phyloP scores from a whole-genome alignment of 2,329 filamentous ascomycete species.

The Elsinoe australis region DNA sequence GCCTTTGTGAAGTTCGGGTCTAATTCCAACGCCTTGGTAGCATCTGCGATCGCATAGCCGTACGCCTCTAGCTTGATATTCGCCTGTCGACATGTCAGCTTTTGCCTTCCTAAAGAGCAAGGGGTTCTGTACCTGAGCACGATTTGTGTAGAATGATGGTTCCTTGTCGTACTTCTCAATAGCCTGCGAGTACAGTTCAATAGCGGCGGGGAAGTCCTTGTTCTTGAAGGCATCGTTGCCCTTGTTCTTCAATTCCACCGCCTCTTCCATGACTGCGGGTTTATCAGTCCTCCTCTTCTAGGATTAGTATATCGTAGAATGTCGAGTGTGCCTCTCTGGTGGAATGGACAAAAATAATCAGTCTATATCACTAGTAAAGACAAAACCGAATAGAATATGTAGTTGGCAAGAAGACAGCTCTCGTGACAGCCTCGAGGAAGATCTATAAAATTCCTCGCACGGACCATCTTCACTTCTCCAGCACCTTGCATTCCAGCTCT shows the following conservation, averaged over 20 bases:
- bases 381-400: neutral
- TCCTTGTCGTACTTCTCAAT: constrained; percentile 78
- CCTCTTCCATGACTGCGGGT: constrained; percentile 49
- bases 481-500: too few species aligned
- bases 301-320: too few species aligned
- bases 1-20: constrained; percentile 88
- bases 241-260: constrained; percentile 78
- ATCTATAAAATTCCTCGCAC: constrained; percentile 14
- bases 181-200: constrained; percentile 78
- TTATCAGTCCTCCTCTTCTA: neutral
- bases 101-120: constrained; percentile 21
- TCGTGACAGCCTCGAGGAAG: constrained; percentile 6
- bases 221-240: constrained; percentile 87
- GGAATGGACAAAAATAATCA: neutral
- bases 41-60: constrained; percentile 85
- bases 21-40: constrained; percentile 82
- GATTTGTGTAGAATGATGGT: constrained; percentile 86
- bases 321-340: neutral
- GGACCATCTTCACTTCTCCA: neutral
- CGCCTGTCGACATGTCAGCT: constrained; percentile 50
- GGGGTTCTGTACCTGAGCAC: constrained; percentile 66
- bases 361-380: neutral
- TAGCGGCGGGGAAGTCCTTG: constrained; percentile 76
- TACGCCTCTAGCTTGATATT: constrained; percentile 94
- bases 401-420: neutral